Conservation (phyloP, 73 alveolate genomes). For the Blepharisma stoltei region DNA sequence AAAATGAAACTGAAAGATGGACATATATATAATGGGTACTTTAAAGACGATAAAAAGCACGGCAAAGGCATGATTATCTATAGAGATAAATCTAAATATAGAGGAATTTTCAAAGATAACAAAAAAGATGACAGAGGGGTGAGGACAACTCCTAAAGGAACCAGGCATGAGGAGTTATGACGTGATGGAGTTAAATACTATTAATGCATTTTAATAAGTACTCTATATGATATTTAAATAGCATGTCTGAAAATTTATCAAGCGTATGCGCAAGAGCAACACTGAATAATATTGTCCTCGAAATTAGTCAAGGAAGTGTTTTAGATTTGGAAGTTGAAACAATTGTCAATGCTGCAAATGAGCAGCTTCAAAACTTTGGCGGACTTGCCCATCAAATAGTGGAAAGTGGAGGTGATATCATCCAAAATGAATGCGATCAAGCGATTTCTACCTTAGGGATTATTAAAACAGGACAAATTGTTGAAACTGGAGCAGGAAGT, state of each 20-base stretch:
- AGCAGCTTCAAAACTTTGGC: slow-evolving; percentile 9
- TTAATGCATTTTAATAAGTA: neutral
- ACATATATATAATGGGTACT: slow-evolving; percentile 38
- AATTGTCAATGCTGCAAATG: slow-evolving; percentile 47
- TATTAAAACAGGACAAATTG: slow-evolving; percentile 56
- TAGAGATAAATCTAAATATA: slow-evolving; percentile 35
- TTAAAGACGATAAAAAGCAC: slow-evolving; percentile 32
- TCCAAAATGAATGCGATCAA: slow-evolving; percentile 39
- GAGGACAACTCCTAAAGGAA: slow-evolving; percentile 22
- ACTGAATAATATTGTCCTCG: neutral
- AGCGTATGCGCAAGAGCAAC: neutral
- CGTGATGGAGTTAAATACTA: slow-evolving; percentile 12
- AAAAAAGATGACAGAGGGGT: slow-evolving; percentile 34
- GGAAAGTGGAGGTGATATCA: slow-evolving; percentile 26
- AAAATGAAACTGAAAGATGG: slow-evolving; percentile 34
- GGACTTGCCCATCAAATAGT: slow-evolving; percentile 30
- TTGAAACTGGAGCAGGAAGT: slow-evolving; percentile 68
- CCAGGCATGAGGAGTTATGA: slow-evolving; percentile 19
- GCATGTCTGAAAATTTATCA: too few species aligned
- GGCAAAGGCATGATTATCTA: slow-evolving; percentile 37
- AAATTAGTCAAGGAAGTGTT: slow-evolving; percentile 25
- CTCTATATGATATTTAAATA: too few species aligned
- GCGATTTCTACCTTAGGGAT: slow-evolving; percentile 44
- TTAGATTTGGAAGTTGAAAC: slow-evolving; percentile 24
- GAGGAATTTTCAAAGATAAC: slow-evolving; percentile 39